Base-by-base conservation (phyloP, 2,329 filamentous ascomycete genomes). In the Dryadomyces sulphureus region DNA sequence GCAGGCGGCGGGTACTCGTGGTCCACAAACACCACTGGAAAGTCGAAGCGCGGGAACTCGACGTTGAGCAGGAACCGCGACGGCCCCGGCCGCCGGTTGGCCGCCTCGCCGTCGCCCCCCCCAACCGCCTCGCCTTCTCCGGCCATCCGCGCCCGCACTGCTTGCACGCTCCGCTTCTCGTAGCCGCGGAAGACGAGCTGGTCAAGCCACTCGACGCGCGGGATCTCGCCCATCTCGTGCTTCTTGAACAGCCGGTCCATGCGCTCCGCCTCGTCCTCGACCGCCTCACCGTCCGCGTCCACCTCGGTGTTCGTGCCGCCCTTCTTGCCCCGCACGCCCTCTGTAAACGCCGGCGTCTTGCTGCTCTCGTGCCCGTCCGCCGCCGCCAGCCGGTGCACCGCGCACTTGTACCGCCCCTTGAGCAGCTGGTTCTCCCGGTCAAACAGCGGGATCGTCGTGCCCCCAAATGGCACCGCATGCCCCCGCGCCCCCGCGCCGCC, bases 171-270 rank as follows among this genome's bases (percentile, higher is more conserved):
- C 48, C 79, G 72, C 63, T 84, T 92, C 65, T 94, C 90, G 49
- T 94, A 81, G 44, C 83, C 83, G 36, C 90, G 80, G 60, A 94
- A 98, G 3, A 95, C 89, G 55, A 96, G 73, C 57, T 92, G 85
- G 60, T 98, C 92, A 38, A 98, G 74, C 93, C 92, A 98, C 56
- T 93, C 86, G 41, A 94, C 84, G 16, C 88, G 78, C 1, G 86
- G 80, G 22, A 98, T 90, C 60, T 98, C 92, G 17, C 88, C 89
- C 83, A 95, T 93, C 59, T 98, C 93, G 58, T 96, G 92, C 63
- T 94, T 94, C 65, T 98, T 98, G 59, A 98, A 84, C 20, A 96
- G 63, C 45, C 79, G 81, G 58, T 96, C 89, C 54, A 98, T 74
- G 17, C 92, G 74, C 55, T 95, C 88, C 50, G 34, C 5, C n/a